A percentile compares a stretch with the other conserved stretches of the same genome.
These are phyloP conservation scores for Lactuca sativa DNA, from an alignment of 129 eudicot genomes.

Conservation along the genomic window DNA sequence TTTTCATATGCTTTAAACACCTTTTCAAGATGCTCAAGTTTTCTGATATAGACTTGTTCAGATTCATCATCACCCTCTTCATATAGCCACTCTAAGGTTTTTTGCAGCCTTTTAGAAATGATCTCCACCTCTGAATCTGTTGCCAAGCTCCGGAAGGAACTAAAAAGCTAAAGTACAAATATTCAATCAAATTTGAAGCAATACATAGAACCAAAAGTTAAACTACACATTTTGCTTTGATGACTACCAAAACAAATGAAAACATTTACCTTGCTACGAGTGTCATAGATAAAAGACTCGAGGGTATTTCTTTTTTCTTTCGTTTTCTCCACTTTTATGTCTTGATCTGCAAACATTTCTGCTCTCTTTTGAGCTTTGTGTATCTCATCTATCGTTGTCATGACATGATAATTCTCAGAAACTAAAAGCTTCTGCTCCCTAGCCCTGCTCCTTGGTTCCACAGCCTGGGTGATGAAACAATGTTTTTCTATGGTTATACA, in stretches of 20 bases:
- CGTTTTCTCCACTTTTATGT: conserved; percentile 64
- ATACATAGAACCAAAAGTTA: neutral
- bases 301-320: conserved; percentile 71
- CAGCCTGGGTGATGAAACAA: neutral
- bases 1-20: conserved; percentile 22
- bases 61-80: conserved; percentile 88
- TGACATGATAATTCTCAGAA: conserved; percentile 37
- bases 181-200: conserved; percentile 6
- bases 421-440: conserved; percentile 17
- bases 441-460: neutral
- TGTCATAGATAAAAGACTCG: conserved; percentile 80
- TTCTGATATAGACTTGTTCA: conserved; percentile 59
- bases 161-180: conserved; percentile 40
- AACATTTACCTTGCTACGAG: conserved; percentile 66
- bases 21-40: conserved; percentile 62
- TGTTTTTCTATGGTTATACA: neutral
- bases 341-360: conserved; percentile 60
- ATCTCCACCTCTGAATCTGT: conserved; percentile 60
- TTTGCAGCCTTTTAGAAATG: conserved; percentile 53
- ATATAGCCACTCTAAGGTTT: conserved; percentile 84
- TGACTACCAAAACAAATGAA: neutral
- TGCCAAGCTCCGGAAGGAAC: conserved; percentile 57
- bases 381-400: conserved; percentile 47
- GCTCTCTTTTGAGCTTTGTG: conserved; percentile 57
- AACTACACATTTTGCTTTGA: too few species aligned